These are phyloP conservation scores for Podospora anserina DNA, from an alignment of 495 filamentous ascomycete genomes.

Conservation along the genomic window DNA sequence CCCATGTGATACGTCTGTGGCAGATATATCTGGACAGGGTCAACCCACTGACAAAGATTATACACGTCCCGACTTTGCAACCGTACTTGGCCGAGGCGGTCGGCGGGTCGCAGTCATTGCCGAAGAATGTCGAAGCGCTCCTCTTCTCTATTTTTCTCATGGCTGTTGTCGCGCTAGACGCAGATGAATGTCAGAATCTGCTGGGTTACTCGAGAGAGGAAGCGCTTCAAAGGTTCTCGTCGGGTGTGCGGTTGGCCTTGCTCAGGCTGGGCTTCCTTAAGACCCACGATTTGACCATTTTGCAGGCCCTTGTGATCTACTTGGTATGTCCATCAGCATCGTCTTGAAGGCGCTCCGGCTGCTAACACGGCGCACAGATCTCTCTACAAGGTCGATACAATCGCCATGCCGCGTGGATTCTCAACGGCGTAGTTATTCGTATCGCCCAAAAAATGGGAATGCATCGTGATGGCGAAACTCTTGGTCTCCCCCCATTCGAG, in stretches of 20 bases:
- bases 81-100: constrained; percentile 47
- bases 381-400: constrained; percentile 52
- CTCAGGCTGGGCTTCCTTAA: constrained; percentile 50
- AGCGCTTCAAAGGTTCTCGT: constrained; percentile 40
- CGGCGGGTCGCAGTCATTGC: constrained; percentile 36
- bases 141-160: constrained; percentile 55
- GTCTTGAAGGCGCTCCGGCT: not conserved
- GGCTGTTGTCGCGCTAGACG: constrained; percentile 43
- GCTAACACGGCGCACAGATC: constrained; percentile 34
- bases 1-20: constrained; percentile 68
- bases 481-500: constrained; percentile 62
- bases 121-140: constrained; percentile 50
- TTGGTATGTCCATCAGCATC: constrained; percentile 39
- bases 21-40: constrained; percentile 65
- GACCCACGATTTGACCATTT: constrained; percentile 49
- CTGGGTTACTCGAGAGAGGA: constrained; percentile 45
- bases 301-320: constrained; percentile 54
- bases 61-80: constrained; percentile 64
- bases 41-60: constrained; percentile 66
- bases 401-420: constrained; percentile 49
- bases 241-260: constrained; percentile 48
- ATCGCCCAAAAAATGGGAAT: constrained; percentile 73
- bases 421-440: constrained; percentile 56
- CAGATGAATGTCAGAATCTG: constrained; percentile 48
- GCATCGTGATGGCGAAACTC: constrained; percentile 64